A percentile compares a stretch with the other conserved stretches of the same genome.
These are phyloP conservation scores for Pachysandra terminalis DNA, from an alignment of 164 flowering plant species.

Conservation along the genomic window DNA sequence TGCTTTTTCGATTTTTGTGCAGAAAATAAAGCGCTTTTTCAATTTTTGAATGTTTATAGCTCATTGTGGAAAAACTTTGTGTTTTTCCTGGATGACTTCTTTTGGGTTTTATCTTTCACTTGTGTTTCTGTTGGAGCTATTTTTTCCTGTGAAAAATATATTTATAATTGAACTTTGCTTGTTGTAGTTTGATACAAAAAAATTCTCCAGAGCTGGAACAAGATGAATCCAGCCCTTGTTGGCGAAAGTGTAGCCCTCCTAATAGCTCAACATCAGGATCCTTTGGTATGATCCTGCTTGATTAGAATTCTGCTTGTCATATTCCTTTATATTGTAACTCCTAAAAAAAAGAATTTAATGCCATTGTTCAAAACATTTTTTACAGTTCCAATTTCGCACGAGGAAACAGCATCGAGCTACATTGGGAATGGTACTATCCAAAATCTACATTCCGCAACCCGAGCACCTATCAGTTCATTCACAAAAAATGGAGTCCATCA, in stretches of 20 bases:
- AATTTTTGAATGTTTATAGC: background rate
- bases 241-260: slow-evolving; percentile 30
- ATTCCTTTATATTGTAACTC: background rate
- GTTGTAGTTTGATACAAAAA: slow-evolving; percentile 45
- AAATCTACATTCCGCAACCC: slow-evolving; percentile 31
- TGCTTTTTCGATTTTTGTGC: too few species aligned
- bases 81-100: background rate
- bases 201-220: slow-evolving; percentile 41
- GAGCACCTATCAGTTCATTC: slow-evolving; percentile 30
- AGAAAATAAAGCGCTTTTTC: too few species aligned
- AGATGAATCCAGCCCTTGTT: slow-evolving; percentile 31
- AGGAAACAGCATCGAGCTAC: slow-evolving; percentile 27
- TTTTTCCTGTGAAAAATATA: background rate
- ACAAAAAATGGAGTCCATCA: slow-evolving; percentile 34
- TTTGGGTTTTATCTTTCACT: background rate
- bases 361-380: slow-evolving; percentile 15
- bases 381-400: slow-evolving; percentile 36
- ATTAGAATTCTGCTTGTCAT: background rate
- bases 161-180: slow-evolving; percentile 2
- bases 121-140: background rate
- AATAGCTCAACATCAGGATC: slow-evolving; percentile 32
- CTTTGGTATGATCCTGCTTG: slow-evolving; percentile 20
- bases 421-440: slow-evolving; percentile 37
- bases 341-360: background rate
- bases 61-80: background rate